Percentiles rank a stretch among this genome's conserved stretches.
phyloP scores from a whole-genome alignment of 2,329 filamentous ascomycete genomes.

The Colletotrichum tropicale region DNA sequence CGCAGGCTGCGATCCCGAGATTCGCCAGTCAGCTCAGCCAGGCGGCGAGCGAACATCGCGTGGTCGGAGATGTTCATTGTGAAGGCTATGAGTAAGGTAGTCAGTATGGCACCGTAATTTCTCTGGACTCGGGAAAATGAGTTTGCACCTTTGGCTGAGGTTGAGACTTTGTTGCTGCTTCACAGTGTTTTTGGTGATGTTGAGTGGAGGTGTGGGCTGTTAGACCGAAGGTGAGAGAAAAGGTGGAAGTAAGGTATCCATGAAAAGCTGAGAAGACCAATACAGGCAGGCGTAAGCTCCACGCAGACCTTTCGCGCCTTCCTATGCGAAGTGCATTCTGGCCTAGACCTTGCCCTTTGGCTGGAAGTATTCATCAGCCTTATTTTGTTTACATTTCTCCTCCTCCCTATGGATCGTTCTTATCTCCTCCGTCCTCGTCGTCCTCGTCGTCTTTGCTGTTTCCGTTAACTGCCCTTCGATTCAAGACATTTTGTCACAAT shows the following conservation, averaged over 20 bases:
- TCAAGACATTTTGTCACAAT: neutral
- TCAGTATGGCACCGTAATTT: neutral
- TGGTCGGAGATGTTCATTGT: fast-evolving
- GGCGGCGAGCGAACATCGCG: neutral
- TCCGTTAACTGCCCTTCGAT: fast-evolving
- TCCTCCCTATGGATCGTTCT: fast-evolving
- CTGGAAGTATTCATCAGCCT: fast-evolving
- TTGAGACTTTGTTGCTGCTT: fast-evolving
- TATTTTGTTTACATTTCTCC: too few relatives aligned
- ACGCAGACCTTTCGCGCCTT: neutral
- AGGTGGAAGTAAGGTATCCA: neutral
- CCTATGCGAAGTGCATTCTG: neutral
- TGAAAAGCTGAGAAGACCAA: fast-evolving
- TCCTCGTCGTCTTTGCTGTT: neutral
- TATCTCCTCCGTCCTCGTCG: neutral
- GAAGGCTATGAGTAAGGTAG: neutral
- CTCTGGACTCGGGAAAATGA: neutral
- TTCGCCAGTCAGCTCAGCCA: neutral
- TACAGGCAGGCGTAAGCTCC: neutral
- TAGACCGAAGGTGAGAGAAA: neutral
- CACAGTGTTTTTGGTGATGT: neutral
- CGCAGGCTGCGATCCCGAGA: fast-evolving
- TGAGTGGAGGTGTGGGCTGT: neutral
- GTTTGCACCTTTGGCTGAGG: fast-evolving
- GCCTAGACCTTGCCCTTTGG: neutral